A percentile compares a stretch with the other conserved stretches of the same genome.
Evolutionary conservation across 129 eudicot genomes (phyloP).

Genomic region (Artemisia annua): DNA sequence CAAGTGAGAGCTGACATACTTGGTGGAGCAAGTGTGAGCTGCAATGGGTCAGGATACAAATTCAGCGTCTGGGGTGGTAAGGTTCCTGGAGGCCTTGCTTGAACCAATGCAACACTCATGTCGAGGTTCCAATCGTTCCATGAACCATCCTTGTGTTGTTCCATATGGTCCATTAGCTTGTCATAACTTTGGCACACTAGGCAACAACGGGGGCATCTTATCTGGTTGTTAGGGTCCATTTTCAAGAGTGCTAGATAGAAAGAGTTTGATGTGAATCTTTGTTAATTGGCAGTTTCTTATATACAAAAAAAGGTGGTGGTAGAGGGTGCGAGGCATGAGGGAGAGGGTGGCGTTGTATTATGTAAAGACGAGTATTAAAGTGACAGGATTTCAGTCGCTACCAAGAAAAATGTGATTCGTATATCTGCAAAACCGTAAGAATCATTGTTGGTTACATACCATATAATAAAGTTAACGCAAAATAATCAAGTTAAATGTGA

Average conservation of each 20-base stretch:
- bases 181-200: neutral
- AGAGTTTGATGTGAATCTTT: constrained; percentile 12
- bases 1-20: neutral
- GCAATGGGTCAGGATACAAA: neutral
- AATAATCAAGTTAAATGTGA: neutral
- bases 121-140: neutral
- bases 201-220: neutral
- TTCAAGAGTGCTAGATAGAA: neutral
- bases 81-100: neutral
- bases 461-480: neutral
- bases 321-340: too few relatives aligned
- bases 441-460: too few relatives aligned
- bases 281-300: neutral
- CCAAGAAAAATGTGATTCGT: too few relatives aligned
- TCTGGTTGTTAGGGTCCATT: neutral
- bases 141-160: neutral
- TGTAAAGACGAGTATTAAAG: too few relatives aligned
- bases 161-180: neutral
- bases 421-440: too few relatives aligned
- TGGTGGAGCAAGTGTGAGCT: constrained; percentile 7
- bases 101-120: too few relatives aligned
- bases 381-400: too few relatives aligned
- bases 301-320: neutral
- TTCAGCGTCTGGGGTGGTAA: neutral
- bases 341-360: too few relatives aligned